These are phyloP conservation scores for Verticillium isaacii DNA, from an alignment of 2,329 filamentous ascomycete species.

Conservation along the genomic window DNA sequence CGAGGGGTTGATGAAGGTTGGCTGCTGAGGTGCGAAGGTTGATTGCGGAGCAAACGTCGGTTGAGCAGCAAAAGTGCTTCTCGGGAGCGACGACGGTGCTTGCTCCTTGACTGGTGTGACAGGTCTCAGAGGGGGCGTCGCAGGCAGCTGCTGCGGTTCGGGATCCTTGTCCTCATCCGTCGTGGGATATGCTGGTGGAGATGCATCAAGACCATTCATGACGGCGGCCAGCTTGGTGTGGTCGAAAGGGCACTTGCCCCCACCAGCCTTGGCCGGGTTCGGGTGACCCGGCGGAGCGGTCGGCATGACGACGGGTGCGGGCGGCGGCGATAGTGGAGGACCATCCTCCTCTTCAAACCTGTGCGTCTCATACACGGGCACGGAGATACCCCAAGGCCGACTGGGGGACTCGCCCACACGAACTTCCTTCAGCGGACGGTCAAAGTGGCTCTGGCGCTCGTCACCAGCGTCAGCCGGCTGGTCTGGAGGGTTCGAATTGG, in stretches of 20 bases:
- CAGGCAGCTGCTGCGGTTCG: background rate
- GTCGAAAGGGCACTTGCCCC: conserved; percentile 56
- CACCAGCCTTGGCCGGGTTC: conserved; percentile 18
- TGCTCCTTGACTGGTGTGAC: background rate
- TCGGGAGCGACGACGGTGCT: background rate
- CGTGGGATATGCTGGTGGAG: conserved; percentile 1
- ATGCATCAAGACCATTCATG: conserved; percentile 17
- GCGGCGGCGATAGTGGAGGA: conserved; percentile 50
- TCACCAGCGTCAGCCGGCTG: conserved; percentile 36
- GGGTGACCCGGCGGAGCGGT: conserved; percentile 21
- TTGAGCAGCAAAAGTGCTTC: conserved; percentile 22
- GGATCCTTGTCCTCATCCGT: background rate
- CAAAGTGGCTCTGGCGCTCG: conserved; percentile 70
- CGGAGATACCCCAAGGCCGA: conserved; percentile 85
- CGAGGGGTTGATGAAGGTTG: conserved; percentile 47
- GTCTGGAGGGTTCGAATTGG: conserved; percentile 33
- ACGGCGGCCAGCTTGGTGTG: conserved; percentile 36
- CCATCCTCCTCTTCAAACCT: conserved; percentile 26
- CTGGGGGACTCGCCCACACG: conserved; percentile 92
- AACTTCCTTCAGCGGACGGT: conserved; percentile 80
- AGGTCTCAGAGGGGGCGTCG: background rate
- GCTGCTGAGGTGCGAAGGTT: conserved; percentile 27
- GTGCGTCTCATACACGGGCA: conserved; percentile 55
- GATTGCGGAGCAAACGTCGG: conserved; percentile 42
- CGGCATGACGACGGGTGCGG: conserved; percentile 51